Conservation (phyloP, 108 stramenopile genomes). For the Nitzschia sp. region DNA sequence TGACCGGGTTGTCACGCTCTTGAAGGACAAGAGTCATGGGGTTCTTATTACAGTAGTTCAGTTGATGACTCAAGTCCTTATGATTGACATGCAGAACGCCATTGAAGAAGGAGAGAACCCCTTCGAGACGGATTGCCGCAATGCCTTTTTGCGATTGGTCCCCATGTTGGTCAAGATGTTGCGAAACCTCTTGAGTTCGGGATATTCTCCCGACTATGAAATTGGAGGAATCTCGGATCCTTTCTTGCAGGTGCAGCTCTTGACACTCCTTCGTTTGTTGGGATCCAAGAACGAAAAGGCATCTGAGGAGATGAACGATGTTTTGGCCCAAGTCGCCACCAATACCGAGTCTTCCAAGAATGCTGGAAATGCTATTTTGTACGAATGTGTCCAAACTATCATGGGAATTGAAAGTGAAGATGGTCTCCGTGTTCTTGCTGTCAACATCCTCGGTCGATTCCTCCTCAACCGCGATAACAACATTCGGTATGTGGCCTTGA, state of each 20-base stretch:
- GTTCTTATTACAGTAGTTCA: conserved; percentile 93
- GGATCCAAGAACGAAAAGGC: conserved; percentile 80
- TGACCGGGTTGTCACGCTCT: conserved; percentile 77
- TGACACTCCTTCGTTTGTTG: conserved; percentile 86
- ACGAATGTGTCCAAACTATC: conserved; percentile 98
- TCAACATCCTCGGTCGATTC: conserved; percentile 98
- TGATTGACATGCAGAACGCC: conserved; percentile 71
- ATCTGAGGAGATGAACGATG: conserved; percentile 94
- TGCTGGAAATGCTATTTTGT: conserved; percentile 98
- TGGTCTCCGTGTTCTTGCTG: conserved; percentile 92
- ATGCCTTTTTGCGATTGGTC: conserved; percentile 78
- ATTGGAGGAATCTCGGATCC: conserved; percentile 95
- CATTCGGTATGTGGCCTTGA: conserved; percentile 98
- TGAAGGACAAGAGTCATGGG: conserved; percentile 97
- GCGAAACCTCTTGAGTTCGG: conserved; percentile 87
- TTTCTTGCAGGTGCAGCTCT: conserved; percentile 93
- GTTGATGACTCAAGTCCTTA: conserved; percentile 89
- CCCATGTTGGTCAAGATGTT: conserved; percentile 91
- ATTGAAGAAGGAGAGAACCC: conserved; percentile 54
- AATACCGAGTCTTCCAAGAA: conserved; percentile 98
- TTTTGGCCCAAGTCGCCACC: conserved; percentile 98
- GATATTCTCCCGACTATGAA: conserved; percentile 95
- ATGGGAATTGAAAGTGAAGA: conserved; percentile 95
- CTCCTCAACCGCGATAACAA: conserved; percentile 99
- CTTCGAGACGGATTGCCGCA: conserved; percentile 60